Evolutionary conservation across 2,329 filamentous ascomycete genomes (phyloP).

Genomic region (Orbilia oligospora): DNA sequence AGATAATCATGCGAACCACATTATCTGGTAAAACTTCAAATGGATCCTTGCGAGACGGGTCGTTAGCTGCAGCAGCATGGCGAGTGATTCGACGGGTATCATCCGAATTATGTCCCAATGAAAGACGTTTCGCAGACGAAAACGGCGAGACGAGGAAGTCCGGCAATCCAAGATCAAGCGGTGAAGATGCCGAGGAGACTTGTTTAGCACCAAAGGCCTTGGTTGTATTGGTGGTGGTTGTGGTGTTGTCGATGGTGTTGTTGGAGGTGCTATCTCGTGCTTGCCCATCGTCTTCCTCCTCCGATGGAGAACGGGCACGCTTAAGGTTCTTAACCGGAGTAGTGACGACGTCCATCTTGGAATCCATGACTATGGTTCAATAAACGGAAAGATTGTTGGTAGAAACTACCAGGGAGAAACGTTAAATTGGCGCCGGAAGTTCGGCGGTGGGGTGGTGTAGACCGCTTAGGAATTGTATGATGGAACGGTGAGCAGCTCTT

Average conservation of each 20-base stretch:
- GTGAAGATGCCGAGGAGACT: conserved; percentile 3
- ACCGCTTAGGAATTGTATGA: not conserved
- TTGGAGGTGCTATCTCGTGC: conserved; percentile 4
- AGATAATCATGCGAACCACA: conserved; percentile 49
- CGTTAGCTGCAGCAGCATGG: conserved; percentile 19
- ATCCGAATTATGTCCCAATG: conserved; percentile 12
- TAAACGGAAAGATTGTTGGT: not conserved
- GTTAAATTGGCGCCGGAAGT: conserved; percentile 1
- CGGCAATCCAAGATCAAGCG: conserved; percentile 32
- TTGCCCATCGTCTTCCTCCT: conserved; percentile 23
- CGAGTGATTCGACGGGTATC: conserved; percentile 42
- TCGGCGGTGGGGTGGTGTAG: conserved; percentile 4
- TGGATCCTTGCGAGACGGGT: conserved; percentile 32
- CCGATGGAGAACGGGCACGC: conserved; percentile 42
- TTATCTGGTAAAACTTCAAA: conserved; percentile 56
- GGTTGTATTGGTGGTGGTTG: not conserved
- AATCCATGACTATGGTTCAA: conserved; percentile 11
- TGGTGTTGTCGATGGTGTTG: conserved; percentile 8
- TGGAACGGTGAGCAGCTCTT: conserved; percentile 1
- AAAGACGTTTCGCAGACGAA: conserved; percentile 16
- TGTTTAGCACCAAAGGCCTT: not conserved
- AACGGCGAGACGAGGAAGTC: conserved; percentile 36
- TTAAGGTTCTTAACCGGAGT: conserved; percentile 44
- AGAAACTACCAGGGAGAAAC: not conserved
- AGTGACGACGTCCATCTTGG: conserved; percentile 22